Evolutionary conservation across 2,329 filamentous ascomycete species (phyloP).

Genomic region (Aureobasidium pullulans): DNA sequence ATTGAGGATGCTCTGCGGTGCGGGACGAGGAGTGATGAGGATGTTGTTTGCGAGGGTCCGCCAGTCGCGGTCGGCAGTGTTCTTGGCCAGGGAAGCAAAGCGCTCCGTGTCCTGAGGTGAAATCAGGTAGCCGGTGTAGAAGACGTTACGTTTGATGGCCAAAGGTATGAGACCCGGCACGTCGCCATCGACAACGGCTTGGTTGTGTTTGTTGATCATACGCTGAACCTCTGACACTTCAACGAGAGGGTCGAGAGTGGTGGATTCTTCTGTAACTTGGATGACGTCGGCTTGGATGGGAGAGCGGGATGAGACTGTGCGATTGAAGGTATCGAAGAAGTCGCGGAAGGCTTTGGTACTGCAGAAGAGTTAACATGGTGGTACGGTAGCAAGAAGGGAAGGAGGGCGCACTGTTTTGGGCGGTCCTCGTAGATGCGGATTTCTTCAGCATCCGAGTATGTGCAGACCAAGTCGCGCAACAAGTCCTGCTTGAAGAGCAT

Average conservation of each 20-base stretch:
- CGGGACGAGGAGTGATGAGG: slow-evolving; percentile 74
- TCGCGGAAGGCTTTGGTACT: slow-evolving; percentile 70
- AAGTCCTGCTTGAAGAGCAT: slow-evolving; percentile 91
- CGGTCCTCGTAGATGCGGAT: slow-evolving; percentile 63
- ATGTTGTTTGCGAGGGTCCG: slow-evolving; percentile 84
- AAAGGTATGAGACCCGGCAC: slow-evolving; percentile 46
- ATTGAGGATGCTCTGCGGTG: slow-evolving; percentile 62
- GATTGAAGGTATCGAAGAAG: slow-evolving; percentile 75
- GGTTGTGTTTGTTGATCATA: slow-evolving; percentile 84
- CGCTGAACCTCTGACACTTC: slow-evolving; percentile 81
- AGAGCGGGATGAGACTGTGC: slow-evolving; percentile 41
- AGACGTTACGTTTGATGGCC: slow-evolving; percentile 67
- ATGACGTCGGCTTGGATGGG: slow-evolving; percentile 73
- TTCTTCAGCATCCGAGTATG: slow-evolving; percentile 75
- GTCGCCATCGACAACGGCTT: slow-evolving; percentile 41
- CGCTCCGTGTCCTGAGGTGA: slow-evolving; percentile 61
- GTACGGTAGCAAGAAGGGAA: background rate
- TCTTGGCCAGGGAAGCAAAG: slow-evolving; percentile 62
- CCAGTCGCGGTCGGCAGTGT: slow-evolving; percentile 49
- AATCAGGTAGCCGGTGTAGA: slow-evolving; percentile 85
- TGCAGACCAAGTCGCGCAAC: slow-evolving; percentile 72
- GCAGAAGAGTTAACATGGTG: background rate
- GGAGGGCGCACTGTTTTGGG: slow-evolving; percentile 39
- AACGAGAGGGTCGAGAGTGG: slow-evolving; percentile 64
- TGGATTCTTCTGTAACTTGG: slow-evolving; percentile 71